These are phyloP conservation scores for Bauhinia variegata DNA, from an alignment of 306 rosid species.

Conservation along the genomic window DNA sequence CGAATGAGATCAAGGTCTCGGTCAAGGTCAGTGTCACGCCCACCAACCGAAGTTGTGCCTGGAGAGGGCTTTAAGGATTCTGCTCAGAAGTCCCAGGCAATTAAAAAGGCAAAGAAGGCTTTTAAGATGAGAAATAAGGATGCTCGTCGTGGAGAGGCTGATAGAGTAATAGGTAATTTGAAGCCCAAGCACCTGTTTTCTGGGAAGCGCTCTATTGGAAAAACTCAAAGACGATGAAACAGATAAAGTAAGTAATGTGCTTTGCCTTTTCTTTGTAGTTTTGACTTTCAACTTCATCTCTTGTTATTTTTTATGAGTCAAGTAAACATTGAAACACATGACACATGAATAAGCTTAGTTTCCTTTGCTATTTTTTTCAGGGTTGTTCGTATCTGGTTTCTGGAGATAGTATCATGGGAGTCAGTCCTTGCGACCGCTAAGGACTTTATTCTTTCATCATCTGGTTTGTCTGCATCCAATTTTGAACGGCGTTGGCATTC, in stretches of 20 bases:
- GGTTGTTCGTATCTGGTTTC: too few species aligned
- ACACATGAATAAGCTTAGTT: too few species aligned
- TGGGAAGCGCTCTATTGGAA: slow-evolving; percentile 78
- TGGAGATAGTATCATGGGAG: too few species aligned
- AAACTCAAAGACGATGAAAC: slow-evolving; percentile 71
- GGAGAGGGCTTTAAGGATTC: slow-evolving; percentile 87
- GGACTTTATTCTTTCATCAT: too few species aligned
- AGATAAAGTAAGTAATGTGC: slow-evolving; percentile 42
- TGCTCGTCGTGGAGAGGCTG: slow-evolving; percentile 91
- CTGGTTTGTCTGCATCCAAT: too few species aligned
- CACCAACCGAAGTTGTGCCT: slow-evolving; percentile 69
- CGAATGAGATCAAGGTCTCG: slow-evolving; percentile 55
- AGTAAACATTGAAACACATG: background rate
- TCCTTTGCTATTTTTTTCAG: too few species aligned
- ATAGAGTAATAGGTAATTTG: slow-evolving; percentile 77
- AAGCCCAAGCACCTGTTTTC: slow-evolving; percentile 84
- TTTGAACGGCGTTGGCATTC: too few species aligned
- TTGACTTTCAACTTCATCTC: background rate
- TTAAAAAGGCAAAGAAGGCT: slow-evolving; percentile 63
- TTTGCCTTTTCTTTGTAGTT: background rate
- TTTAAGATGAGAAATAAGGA: slow-evolving; percentile 73
- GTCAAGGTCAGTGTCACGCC: slow-evolving; percentile 65
- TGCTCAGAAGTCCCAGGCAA: slow-evolving; percentile 71
- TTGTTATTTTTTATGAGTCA: background rate
- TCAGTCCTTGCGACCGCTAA: too few species aligned